Conservation (phyloP, 1,284 basidiomycete species). For the Naganishia liquefaciens region DNA sequence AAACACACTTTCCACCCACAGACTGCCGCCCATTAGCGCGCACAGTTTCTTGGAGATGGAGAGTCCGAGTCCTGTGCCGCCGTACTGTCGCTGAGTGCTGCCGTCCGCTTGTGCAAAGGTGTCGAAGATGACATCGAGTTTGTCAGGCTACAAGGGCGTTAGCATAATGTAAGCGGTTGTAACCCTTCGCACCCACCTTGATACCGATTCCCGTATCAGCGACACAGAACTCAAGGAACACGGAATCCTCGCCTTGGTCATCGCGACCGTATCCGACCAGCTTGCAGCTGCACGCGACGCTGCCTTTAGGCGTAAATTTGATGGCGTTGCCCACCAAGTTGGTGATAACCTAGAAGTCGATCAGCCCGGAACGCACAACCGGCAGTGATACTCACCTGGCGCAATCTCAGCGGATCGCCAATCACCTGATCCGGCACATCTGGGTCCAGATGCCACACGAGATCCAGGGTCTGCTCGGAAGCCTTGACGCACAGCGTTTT, state of each 20-base stretch:
- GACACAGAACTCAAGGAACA: conserved; percentile 95
- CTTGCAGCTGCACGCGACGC: conserved; percentile 85
- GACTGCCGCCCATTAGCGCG: conserved; percentile 95
- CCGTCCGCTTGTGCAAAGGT: conserved; percentile 99
- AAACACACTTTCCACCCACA: conserved; percentile 81
- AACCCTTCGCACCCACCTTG: conserved; percentile 55
- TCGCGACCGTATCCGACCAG: conserved; percentile 61
- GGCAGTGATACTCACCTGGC: conserved; percentile 61
- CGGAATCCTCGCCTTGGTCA: conserved; percentile 67
- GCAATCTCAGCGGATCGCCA: conserved; percentile 89
- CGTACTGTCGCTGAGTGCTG: conserved; percentile 74
- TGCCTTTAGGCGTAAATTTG: conserved; percentile 76
- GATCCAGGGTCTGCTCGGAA: conserved; percentile 93
- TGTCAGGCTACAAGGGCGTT: conserved; percentile 67
- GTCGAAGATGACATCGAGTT: conserved; percentile 97
- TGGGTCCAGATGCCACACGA: conserved; percentile 94
- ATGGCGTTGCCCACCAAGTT: conserved; percentile 92
- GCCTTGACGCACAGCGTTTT: conserved; percentile 87
- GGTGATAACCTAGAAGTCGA: conserved; percentile 67
- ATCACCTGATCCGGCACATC: conserved; percentile 96
- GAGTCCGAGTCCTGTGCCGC: conserved; percentile 37
- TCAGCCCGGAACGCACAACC: neutral
- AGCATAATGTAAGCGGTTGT: neutral
- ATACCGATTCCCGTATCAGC: conserved; percentile 98
- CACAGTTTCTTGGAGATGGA: conserved; percentile 91